These are phyloP conservation scores for Ustilago shanxiensis DNA, from an alignment of 1,284 basidiomycete genomes.

Conservation along the genomic window DNA sequence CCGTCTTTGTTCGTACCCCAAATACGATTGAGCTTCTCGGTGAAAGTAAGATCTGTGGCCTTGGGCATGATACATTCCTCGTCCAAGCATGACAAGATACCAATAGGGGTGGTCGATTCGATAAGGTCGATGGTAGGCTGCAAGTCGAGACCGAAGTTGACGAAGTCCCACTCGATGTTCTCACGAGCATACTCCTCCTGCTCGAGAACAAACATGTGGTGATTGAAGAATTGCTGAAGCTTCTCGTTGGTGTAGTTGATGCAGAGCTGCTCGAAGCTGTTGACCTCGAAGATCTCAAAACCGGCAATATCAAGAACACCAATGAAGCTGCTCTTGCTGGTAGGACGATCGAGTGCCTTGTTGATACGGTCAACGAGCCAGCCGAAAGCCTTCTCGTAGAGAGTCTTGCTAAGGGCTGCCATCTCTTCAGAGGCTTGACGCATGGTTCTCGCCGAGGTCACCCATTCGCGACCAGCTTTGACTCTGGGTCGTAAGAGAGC, in stretches of 20 bases:
- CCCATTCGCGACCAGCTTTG: constrained; percentile 96
- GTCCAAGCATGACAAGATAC: constrained; percentile 92
- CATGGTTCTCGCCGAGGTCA: constrained; percentile 89
- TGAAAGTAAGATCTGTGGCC: constrained; percentile 94
- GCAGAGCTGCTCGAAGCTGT: constrained; percentile 90
- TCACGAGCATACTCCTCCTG: constrained; percentile 99
- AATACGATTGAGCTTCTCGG: constrained; percentile 80
- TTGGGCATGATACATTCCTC: constrained; percentile 99
- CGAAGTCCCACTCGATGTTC: constrained; percentile 97
- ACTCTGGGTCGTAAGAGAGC: constrained; percentile 78
- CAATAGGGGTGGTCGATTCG: constrained; percentile 81
- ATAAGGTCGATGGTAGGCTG: constrained; percentile 99
- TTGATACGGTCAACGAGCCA: constrained; percentile 95
- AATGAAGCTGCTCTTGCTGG: constrained; percentile 92
- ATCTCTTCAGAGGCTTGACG: constrained; percentile 95
- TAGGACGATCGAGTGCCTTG: constrained; percentile 88
- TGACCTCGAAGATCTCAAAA: constrained; percentile 85
- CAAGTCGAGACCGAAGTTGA: constrained; percentile 97
- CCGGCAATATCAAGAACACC: constrained; percentile 99
- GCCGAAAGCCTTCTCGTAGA: constrained; percentile 97
- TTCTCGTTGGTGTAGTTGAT: constrained; percentile 95
- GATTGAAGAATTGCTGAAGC: constrained; percentile 77
- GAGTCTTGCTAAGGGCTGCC: constrained; percentile 89
- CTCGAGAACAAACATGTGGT: constrained; percentile 99
- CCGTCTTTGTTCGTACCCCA: constrained; percentile 66